These are phyloP conservation scores for Emergomyces pasteurianus DNA, from an alignment of 2,329 filamentous ascomycete species.

Conservation along the genomic window DNA sequence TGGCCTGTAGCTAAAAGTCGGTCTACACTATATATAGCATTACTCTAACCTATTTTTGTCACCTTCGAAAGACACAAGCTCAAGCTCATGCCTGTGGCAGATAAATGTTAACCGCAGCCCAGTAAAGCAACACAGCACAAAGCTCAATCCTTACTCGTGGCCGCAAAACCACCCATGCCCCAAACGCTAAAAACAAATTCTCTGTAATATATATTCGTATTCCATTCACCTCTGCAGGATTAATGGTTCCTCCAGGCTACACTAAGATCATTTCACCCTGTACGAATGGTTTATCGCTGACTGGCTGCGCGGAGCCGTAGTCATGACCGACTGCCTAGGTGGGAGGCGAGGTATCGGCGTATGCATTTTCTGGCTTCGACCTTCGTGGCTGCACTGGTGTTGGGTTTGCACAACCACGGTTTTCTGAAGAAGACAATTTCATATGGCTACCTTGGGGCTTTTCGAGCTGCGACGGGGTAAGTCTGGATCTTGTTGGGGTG, in stretches of 20 bases:
- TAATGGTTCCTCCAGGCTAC: slow-evolving; percentile 23
- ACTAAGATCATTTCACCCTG: slow-evolving; percentile 13
- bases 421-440: neutral
- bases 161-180: neutral
- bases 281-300: slow-evolving; percentile 13
- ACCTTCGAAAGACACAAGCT: no score
- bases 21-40: neutral
- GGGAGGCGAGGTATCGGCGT: neutral
- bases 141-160: neutral
- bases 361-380: neutral
- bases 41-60: neutral
- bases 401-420: neutral
- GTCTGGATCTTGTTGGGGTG: neutral
- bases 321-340: neutral
- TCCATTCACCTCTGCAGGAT: neutral
- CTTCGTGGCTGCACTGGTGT: slow-evolving; percentile 2
- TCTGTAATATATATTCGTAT: neutral
- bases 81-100: neutral
- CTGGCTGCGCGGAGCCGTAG: neutral
- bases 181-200: neutral
- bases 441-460: neutral
- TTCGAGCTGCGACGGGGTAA: neutral
- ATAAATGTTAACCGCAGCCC: neutral
- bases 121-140: neutral
- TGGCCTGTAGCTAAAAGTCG: neutral